Evolutionary conservation across 805 yeast genomes (phyloP).

Genomic region (Kluyveromyces starmeri): DNA sequence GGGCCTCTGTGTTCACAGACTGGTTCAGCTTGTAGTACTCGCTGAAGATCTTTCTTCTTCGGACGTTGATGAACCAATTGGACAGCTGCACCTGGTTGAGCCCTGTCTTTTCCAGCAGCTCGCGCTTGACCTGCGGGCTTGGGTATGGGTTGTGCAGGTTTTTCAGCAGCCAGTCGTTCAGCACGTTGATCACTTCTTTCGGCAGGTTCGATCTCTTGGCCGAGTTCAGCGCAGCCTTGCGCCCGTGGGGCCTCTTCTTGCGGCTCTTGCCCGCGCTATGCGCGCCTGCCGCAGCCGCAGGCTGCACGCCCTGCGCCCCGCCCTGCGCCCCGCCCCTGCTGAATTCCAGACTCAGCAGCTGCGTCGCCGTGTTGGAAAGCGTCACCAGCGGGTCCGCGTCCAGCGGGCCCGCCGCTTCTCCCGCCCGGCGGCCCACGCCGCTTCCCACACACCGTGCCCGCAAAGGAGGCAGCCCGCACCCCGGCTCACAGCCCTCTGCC

Average conservation of each 20-base stretch:
- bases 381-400: slow-evolving; percentile 1
- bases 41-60: slow-evolving; percentile 56
- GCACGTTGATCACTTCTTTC: slow-evolving; percentile 61
- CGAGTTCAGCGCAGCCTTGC: background rate
- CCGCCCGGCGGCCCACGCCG: too few species aligned
- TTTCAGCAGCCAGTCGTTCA: slow-evolving; percentile 64
- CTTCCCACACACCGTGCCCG: too few species aligned
- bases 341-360: slow-evolving; percentile 2
- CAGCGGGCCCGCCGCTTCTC: background rate
- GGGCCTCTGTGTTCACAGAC: slow-evolving; percentile 4
- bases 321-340: too few species aligned
- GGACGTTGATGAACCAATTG: slow-evolving; percentile 84
- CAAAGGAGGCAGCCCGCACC: too few species aligned
- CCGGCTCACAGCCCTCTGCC: too few species aligned
- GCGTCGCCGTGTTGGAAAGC: slow-evolving; percentile 3
- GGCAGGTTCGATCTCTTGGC: slow-evolving; percentile 65
- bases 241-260: background rate
- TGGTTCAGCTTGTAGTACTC: slow-evolving; percentile 22
- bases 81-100: slow-evolving; percentile 71
- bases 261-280: background rate
- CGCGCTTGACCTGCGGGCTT: slow-evolving; percentile 65
- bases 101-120: slow-evolving; percentile 62
- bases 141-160: slow-evolving; percentile 82
- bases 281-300: background rate
- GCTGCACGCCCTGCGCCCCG: background rate